phyloP scores from a whole-genome alignment of 1,139 yeast genomes.

The Yamadazyma dendronema region DNA sequence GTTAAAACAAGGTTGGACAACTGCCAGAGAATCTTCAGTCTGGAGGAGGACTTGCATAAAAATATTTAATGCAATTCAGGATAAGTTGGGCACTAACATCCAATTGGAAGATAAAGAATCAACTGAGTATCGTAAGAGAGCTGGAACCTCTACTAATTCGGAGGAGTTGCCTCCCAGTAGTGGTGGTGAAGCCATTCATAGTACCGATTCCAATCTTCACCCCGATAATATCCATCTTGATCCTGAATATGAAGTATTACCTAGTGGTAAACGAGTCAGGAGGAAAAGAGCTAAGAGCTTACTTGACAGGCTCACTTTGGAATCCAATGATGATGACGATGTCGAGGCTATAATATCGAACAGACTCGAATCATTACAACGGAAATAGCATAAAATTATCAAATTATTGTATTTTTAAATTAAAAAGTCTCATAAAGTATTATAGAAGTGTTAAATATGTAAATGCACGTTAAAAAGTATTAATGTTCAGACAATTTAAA shows the following conservation, averaged over 20 bases:
- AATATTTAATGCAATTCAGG: slow-evolving; percentile 6
- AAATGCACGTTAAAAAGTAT: neutral
- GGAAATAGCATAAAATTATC: slow-evolving; percentile 1
- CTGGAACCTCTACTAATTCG: slow-evolving; percentile 46
- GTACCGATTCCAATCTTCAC: slow-evolving; percentile 22
- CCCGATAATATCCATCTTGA: slow-evolving; percentile 1
- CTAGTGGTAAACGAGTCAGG: slow-evolving; percentile 65
- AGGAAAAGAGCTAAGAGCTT: slow-evolving; percentile 27
- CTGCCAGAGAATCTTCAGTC: slow-evolving; percentile 43
- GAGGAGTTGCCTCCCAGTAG: slow-evolving; percentile 53
- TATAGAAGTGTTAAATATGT: neutral
- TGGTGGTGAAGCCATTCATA: slow-evolving; percentile 37
- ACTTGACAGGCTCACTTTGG: slow-evolving; percentile 26
- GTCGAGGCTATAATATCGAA: slow-evolving; percentile 59
- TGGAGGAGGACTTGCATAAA: slow-evolving; percentile 12
- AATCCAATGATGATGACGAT: slow-evolving; percentile 51
- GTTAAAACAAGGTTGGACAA: slow-evolving; percentile 79
- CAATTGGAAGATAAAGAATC: slow-evolving; percentile 18
- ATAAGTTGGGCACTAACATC: slow-evolving; percentile 7
- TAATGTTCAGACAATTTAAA: slow-evolving; percentile 43
- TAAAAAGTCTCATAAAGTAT: neutral
- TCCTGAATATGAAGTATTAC: slow-evolving; percentile 53
- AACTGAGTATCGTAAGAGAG: slow-evolving; percentile 45
- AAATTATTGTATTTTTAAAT: neutral
- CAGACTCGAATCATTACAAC: slow-evolving; percentile 23